Conservation (phyloP, 768 basidiomycete species). For the Cystobasidium tubakii region DNA sequence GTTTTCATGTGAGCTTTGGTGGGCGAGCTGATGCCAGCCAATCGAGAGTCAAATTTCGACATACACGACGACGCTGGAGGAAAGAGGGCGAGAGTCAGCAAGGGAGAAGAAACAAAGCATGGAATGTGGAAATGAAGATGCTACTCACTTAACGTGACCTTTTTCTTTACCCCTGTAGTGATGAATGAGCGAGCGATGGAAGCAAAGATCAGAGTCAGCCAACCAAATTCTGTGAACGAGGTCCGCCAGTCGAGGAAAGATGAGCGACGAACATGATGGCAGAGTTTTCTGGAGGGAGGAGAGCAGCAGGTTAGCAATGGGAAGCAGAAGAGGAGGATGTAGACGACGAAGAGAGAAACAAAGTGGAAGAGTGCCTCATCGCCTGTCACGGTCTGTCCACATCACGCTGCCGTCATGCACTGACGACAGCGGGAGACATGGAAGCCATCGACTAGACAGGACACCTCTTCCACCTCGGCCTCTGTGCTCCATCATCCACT, state of each 20-base stretch:
- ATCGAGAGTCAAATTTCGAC: slow-evolving; percentile 25
- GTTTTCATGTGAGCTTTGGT: slow-evolving; percentile 1
- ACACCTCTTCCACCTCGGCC: too few relatives aligned
- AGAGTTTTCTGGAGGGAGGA: background rate
- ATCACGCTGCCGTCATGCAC: background rate
- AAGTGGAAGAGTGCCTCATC: background rate
- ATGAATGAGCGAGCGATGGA: background rate
- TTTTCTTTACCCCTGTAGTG: slow-evolving; percentile 24
- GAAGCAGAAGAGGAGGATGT: background rate
- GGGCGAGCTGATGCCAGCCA: background rate
- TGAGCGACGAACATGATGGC: slow-evolving; percentile 7
- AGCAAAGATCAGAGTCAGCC: slow-evolving; percentile 1
- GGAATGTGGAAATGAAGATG: background rate
- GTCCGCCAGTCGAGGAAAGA: too few relatives aligned
- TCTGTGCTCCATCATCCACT: background rate
- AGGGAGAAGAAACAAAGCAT: background rate
- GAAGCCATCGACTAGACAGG: too few relatives aligned
- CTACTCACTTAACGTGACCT: slow-evolving; percentile 36
- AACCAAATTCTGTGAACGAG: background rate
- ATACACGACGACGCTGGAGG: slow-evolving; percentile 39
- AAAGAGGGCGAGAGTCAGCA: background rate
- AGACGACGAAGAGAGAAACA: background rate
- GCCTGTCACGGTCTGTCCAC: background rate
- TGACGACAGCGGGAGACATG: too few relatives aligned
- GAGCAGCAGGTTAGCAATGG: slow-evolving; percentile 1